Percentiles rank a stretch among this genome's conserved stretches.
Conservation (phyloP, 495 filamentous ascomycete species). For the Neurospora sp. region DNA sequence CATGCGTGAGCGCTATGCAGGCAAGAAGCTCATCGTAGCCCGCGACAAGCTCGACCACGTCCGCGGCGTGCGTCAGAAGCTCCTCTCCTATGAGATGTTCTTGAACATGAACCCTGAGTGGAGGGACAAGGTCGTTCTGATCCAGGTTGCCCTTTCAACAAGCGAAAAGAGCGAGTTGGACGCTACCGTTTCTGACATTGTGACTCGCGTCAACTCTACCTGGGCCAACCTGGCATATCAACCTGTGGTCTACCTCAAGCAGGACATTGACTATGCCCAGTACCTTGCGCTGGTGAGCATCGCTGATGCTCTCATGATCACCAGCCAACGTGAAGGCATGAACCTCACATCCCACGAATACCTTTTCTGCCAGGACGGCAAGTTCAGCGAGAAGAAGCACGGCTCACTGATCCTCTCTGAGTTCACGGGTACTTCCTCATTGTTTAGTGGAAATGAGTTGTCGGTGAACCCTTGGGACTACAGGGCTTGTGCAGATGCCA, state of each 20-base stretch:
- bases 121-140: constrained; percentile 75
- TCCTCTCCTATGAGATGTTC: constrained; percentile 87
- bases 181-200: constrained; percentile 80
- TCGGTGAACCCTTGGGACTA: constrained; percentile 94
- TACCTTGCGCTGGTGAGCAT: constrained; percentile 82
- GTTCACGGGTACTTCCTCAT: constrained; percentile 81
- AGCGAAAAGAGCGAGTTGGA: constrained; percentile 79
- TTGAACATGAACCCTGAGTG: constrained; percentile 86
- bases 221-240: constrained; percentile 83
- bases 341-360: constrained; percentile 90
- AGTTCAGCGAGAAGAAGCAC: constrained; percentile 57
- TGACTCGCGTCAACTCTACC: constrained; percentile 80
- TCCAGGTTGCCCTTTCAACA: constrained; percentile 85
- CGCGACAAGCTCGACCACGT: constrained; percentile 89
- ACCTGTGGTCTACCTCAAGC: constrained; percentile 86
- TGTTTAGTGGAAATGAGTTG: constrained; percentile 68
- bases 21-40: constrained; percentile 81
- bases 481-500: constrained; percentile 69
- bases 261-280: constrained; percentile 82
- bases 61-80: constrained; percentile 81
- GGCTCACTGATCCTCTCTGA: constrained; percentile 85
- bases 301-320: constrained; percentile 85
- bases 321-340: constrained; percentile 90
- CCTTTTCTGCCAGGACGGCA: constrained; percentile 86
- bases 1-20: constrained; percentile 68